These are phyloP conservation scores for Iris pallida DNA, from an alignment of 116 monocot species.

Conservation along the genomic window DNA sequence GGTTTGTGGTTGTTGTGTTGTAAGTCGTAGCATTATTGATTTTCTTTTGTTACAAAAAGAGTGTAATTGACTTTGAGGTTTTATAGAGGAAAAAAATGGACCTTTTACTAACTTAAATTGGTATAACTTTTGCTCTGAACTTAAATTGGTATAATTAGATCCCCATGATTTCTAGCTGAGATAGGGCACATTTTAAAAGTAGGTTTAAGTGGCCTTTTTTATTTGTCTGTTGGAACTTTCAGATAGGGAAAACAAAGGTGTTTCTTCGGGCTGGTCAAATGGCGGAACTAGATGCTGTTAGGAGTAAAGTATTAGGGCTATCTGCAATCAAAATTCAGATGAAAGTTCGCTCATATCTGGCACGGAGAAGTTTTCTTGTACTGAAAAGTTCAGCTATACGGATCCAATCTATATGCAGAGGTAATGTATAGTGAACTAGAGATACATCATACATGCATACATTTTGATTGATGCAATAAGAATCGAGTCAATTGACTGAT, in stretches of 20 bases:
- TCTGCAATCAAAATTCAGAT: slow-evolving; percentile 71
- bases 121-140: too few relatives aligned
- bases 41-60: too few relatives aligned
- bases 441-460: not conserved
- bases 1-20: too few relatives aligned
- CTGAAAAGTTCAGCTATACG: slow-evolving; percentile 30
- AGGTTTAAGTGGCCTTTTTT: not conserved
- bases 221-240: slow-evolving; percentile 2
- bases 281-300: slow-evolving; percentile 63
- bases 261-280: slow-evolving; percentile 81
- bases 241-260: slow-evolving; percentile 78
- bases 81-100: too few relatives aligned
- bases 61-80: too few relatives aligned
- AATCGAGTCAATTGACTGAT: not conserved
- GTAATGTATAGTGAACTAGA: slow-evolving; percentile 26
- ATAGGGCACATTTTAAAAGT: not conserved
- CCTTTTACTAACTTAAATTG: too few relatives aligned
- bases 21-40: too few relatives aligned
- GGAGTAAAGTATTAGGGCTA: slow-evolving; percentile 59
- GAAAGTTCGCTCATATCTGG: slow-evolving; percentile 55
- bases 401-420: slow-evolving; percentile 66
- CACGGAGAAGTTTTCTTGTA: slow-evolving; percentile 35
- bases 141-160: too few relatives aligned
- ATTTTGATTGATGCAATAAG: not conserved
- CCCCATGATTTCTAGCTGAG: too few relatives aligned